phyloP scores from a whole-genome alignment of 192 early-diverging fungal genomes.

The Funneliformis geosporum region DNA sequence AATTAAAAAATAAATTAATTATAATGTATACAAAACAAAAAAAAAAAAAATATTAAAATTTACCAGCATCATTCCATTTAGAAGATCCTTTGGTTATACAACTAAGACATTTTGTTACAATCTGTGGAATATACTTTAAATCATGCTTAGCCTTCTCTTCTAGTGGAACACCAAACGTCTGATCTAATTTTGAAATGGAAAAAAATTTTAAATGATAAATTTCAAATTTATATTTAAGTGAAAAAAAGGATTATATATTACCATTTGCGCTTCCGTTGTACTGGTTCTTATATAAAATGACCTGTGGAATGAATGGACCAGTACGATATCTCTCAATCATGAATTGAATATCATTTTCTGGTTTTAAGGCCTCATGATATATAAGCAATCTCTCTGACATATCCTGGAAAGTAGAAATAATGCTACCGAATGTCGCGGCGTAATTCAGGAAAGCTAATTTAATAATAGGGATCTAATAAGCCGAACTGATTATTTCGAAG shows the following conservation, averaged over 20 bases:
- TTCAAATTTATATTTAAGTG: neutral
- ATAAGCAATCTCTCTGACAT: constrained; percentile 60
- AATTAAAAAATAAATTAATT: neutral
- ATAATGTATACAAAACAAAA: neutral
- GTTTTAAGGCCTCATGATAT: constrained; percentile 71
- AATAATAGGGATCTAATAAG: neutral
- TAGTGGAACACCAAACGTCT: constrained; percentile 76
- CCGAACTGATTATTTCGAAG: neutral
- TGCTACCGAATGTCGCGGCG: constrained; percentile 50
- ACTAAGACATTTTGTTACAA: constrained; percentile 61
- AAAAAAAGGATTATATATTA: constrained; percentile 31
- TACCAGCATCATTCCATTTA: constrained; percentile 17
- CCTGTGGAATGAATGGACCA: constrained; percentile 67
- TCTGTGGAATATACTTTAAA: constrained; percentile 59
- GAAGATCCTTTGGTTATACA: constrained; percentile 53
- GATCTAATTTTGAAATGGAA: constrained; percentile 47
- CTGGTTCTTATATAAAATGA: constrained; percentile 69
- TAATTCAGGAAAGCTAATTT: constrained; percentile 49
- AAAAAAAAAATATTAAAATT: neutral
- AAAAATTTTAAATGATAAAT: neutral
- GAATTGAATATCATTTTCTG: constrained; percentile 76
- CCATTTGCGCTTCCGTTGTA: constrained; percentile 66
- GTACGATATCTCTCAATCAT: constrained; percentile 75
- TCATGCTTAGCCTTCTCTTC: constrained; percentile 65
- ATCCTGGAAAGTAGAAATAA: constrained; percentile 51